Conservation (phyloP, 768 basidiomycete species). For the Trametes cinnabarina region DNA sequence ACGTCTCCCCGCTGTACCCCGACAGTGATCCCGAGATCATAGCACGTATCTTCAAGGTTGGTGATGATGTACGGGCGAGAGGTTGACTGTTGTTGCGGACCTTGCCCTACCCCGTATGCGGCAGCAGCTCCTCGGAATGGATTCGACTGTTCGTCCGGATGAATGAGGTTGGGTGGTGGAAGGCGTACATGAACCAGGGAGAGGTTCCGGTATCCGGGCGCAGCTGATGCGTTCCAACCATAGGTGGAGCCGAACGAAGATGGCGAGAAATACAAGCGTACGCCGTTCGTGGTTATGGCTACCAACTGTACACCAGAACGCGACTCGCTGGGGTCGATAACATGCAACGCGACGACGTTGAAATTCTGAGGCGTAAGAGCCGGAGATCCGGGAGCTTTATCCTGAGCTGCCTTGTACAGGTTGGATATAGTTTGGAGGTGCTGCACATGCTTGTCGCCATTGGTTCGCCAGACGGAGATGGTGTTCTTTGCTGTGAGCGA, state of each 20-base stretch:
- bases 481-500: slow-evolving; percentile 65
- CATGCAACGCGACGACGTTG: slow-evolving; percentile 67
- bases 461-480: slow-evolving; percentile 66
- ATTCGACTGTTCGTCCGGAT: slow-evolving; percentile 67
- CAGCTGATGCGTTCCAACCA: slow-evolving; percentile 35
- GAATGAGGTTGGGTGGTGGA: slow-evolving; percentile 71
- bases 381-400: slow-evolving; percentile 77
- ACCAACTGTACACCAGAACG: slow-evolving; percentile 72
- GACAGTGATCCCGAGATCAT: slow-evolving; percentile 63
- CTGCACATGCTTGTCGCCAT: slow-evolving; percentile 63
- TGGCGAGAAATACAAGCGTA: slow-evolving; percentile 80
- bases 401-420: slow-evolving; percentile 71
- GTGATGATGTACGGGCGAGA: slow-evolving; percentile 60
- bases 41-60: slow-evolving; percentile 59
- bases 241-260: slow-evolving; percentile 39
- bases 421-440: slow-evolving; percentile 75
- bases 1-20: slow-evolving; percentile 73
- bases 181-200: slow-evolving; percentile 78
- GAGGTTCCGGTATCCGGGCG: slow-evolving; percentile 47
- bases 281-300: slow-evolving; percentile 77
- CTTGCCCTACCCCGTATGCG: slow-evolving; percentile 49
- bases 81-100: slow-evolving; percentile 39
- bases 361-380: slow-evolving; percentile 69
- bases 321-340: slow-evolving; percentile 64
- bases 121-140: slow-evolving; percentile 45